Percentiles rank a stretch among this genome's conserved stretches.
Conservation (phyloP, 306 rosid species). For the Amphicarpaea edgeworthii region DNA sequence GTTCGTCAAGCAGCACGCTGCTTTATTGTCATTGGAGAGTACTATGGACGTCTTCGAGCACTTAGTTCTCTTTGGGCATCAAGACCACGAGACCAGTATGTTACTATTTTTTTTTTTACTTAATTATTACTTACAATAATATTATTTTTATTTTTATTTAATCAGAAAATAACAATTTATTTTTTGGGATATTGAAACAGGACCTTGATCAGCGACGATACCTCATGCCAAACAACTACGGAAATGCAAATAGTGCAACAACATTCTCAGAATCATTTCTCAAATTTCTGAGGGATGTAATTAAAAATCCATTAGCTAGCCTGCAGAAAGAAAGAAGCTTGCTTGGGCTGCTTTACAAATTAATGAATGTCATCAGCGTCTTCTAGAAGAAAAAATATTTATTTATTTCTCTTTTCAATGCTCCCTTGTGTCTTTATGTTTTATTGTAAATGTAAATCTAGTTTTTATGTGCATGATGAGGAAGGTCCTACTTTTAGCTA, state of each 20-base stretch:
- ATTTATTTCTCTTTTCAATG: conserved; percentile 38
- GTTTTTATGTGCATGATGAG: conserved; percentile 50
- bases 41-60: conserved; percentile 80
- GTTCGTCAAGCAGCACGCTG: conserved; percentile 82
- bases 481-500: conserved; percentile 47
- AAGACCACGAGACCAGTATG: conserved; percentile 79
- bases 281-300: conserved; percentile 58
- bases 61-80: conserved; percentile 94
- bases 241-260: conserved; percentile 81
- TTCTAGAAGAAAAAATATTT: conserved; percentile 38
- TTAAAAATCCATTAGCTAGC: not conserved
- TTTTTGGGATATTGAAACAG: conserved; percentile 50
- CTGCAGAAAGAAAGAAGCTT: conserved; percentile 11
- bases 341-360: conserved; percentile 44
- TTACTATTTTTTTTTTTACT: no score
- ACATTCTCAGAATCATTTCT: conserved; percentile 67
- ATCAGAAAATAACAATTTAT: no score
- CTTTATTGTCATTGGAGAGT: conserved; percentile 83
- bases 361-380: conserved; percentile 35
- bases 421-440: conserved; percentile 28
- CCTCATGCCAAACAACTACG: conserved; percentile 81
- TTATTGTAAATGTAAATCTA: conserved; percentile 59
- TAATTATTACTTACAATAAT: no score
- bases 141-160: not conserved
- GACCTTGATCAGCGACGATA: conserved; percentile 71